A percentile compares a stretch with the other conserved stretches of the same genome.
Evolutionary conservation across 495 filamentous ascomycete genomes (phyloP).

Genomic region (Parathielavia hyrcaniae): DNA sequence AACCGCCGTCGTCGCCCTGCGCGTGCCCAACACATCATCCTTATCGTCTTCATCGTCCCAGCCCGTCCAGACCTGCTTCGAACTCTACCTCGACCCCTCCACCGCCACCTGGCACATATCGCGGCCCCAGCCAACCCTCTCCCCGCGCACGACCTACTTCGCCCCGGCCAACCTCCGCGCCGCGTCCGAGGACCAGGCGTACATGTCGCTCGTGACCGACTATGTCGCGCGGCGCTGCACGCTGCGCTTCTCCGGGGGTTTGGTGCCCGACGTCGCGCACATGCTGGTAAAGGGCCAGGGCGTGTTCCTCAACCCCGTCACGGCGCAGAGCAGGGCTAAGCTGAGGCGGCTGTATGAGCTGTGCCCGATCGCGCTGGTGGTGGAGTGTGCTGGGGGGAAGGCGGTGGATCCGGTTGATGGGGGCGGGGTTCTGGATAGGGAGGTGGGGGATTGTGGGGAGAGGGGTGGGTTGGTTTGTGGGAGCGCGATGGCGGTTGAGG

Average conservation of each 20-base stretch:
- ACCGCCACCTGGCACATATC: slow-evolving; percentile 30
- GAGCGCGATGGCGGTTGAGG: slow-evolving; percentile 41
- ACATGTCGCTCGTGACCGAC: slow-evolving; percentile 38
- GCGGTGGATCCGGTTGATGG: slow-evolving; percentile 42
- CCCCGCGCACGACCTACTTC: slow-evolving; percentile 42
- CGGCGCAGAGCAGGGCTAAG: slow-evolving; percentile 42
- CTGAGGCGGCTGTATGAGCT: slow-evolving; percentile 47
- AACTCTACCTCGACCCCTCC: slow-evolving; percentile 35
- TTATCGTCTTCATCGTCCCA: no score
- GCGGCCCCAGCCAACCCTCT: slow-evolving; percentile 29
- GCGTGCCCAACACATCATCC: slow-evolving; percentile 24
- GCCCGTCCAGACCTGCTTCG: slow-evolving; percentile 34
- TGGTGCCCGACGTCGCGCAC: slow-evolving; percentile 51
- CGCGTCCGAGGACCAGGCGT: slow-evolving; percentile 38
- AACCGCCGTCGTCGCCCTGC: slow-evolving; percentile 43
- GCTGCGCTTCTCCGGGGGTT: slow-evolving; percentile 46
- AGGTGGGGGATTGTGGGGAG: slow-evolving; percentile 39
- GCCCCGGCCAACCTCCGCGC: slow-evolving; percentile 50
- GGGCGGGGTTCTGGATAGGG: slow-evolving; percentile 33
- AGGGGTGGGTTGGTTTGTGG: slow-evolving; percentile 46
- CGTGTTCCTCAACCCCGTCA: slow-evolving; percentile 47
- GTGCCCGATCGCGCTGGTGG: slow-evolving; percentile 44
- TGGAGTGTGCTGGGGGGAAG: slow-evolving; percentile 48
- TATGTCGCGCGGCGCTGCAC: slow-evolving; percentile 44
- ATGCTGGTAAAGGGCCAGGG: slow-evolving; percentile 49